Percentiles rank a stretch among this genome's conserved stretches.
phyloP scores from a whole-genome alignment of 2,329 filamentous ascomycete genomes.

The Thielaviopsis musarum region DNA sequence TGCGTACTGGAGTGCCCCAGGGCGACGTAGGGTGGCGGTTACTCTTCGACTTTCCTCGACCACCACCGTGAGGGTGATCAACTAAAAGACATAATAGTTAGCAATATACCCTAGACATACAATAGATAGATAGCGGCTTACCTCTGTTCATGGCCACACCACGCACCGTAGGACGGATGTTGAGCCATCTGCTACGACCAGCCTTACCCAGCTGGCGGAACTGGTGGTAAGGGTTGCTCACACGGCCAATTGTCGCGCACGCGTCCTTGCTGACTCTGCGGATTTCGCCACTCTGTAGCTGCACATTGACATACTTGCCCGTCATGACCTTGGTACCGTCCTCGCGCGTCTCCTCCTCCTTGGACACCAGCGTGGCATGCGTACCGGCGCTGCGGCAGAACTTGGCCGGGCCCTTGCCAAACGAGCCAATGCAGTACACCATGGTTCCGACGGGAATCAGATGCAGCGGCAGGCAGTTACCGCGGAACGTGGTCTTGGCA shows the following conservation, averaged over 20 bases:
- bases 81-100: constrained; percentile 26
- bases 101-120: neutral
- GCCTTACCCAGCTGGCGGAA: constrained; percentile 89
- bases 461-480: constrained; percentile 87
- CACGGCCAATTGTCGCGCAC: constrained; percentile 83
- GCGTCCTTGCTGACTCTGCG: constrained; percentile 80
- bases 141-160: constrained; percentile 97
- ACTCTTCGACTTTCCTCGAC: constrained; percentile 98
- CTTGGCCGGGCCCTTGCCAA: constrained; percentile 57
- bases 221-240: constrained; percentile 85
- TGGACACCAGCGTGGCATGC: constrained; percentile 73
- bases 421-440: constrained; percentile 75
- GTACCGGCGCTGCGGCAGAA: constrained; percentile 94
- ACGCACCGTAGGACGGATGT: constrained; percentile 86
- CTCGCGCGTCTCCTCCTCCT: constrained; percentile 57
- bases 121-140: constrained; percentile 22
- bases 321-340: constrained; percentile 45
- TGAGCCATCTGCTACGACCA: constrained; percentile 81
- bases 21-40: constrained; percentile 88
- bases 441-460: constrained; percentile 93
- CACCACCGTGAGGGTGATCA: constrained; percentile 97
- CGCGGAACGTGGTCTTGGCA: constrained; percentile 81
- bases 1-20: constrained; percentile 83
- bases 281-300: constrained; percentile 83
- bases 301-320: constrained; percentile 65